Percentiles rank a stretch among this genome's conserved stretches.
phyloP scores from a whole-genome alignment of 1,284 basidiomycete genomes.

The Ganoderma meredithae region DNA sequence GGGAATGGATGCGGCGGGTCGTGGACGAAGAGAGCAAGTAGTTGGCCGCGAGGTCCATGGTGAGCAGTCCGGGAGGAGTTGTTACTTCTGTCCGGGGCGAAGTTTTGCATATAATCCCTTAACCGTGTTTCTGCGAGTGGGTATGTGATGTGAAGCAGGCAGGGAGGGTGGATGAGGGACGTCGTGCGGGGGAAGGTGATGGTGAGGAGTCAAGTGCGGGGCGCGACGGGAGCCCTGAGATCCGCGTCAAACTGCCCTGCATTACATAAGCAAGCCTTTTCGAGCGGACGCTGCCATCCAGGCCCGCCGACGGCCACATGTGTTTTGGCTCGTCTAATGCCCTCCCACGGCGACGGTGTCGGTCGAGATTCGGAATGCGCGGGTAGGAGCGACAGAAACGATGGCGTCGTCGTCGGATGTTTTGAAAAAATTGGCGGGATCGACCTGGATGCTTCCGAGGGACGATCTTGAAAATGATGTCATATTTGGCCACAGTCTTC shows the following conservation, averaged over 20 bases:
- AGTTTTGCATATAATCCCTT: slow-evolving; percentile 8
- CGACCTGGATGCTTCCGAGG: background rate
- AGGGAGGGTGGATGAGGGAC: background rate
- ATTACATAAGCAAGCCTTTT: slow-evolving; percentile 2
- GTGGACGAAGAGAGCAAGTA: slow-evolving; percentile 6
- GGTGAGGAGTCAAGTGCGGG: background rate
- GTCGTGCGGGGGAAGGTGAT: slow-evolving; percentile 1
- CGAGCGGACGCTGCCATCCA: background rate
- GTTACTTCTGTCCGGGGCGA: background rate
- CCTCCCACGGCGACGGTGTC: background rate
- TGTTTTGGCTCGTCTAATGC: background rate
- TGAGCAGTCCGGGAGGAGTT: background rate
- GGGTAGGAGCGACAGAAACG: background rate
- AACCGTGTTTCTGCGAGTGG: background rate
- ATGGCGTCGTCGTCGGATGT: background rate
- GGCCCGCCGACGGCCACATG: background rate
- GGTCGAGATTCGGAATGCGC: background rate
- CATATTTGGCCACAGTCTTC: background rate
- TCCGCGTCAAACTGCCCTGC: background rate
- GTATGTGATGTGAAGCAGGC: background rate
- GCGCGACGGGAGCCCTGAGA: background rate
- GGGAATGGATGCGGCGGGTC: slow-evolving; percentile 4
- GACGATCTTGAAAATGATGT: slow-evolving; percentile 1
- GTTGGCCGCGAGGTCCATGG: background rate
- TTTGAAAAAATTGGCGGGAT: background rate